Base-by-base conservation (phyloP, 192 early-diverging fungal genomes). In the Fimicolochytrium jonesii region DNA sequence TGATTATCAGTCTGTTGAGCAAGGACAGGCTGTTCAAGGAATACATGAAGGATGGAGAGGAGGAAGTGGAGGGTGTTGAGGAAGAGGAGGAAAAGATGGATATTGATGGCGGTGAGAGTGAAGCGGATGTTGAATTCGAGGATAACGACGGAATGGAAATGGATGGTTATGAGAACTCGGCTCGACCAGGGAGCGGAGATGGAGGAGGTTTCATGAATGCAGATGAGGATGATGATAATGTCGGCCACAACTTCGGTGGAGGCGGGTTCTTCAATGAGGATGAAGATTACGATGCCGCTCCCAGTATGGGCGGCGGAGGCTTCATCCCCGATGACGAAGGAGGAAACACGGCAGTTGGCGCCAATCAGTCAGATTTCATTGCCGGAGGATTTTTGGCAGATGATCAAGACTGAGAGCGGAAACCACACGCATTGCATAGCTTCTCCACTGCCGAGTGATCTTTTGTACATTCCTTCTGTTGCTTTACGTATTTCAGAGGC, bases 11-110 rank as follows among this genome's bases (percentile, higher is more conserved):
- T 0, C 29, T 78, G 9, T 31, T 85, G 29, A 70, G 84, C n/a
- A 67, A 73, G 28, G 69, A 75, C 30, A 59, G 83, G 45, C 55
- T 90, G 49, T 50, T 76, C 17, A 69, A 75, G 33, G 85, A 87
- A 44, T 90, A 87, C 30, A 20, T 56, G 37, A 13, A 13, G 3
- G 13, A 63, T 15, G 49, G 30, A 11, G 47, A 54, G 23, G 48
- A 42, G 22, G 61, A 64, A n/a, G 53, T 18, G 29, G 53, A 2
- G 0, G 35, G 2, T 25, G 2, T 13, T 15, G 53, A 18, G 31
- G 31, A 36, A 13, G 23, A 36, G 11, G 29, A 30, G 53, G 34
- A 50, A 50, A 50, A 50, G 18, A 50, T 39, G 22, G 23, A 44
- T 7, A 28, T 15, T n/a, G 41, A 28, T 20, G 39, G 33, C 9